Conservation (phyloP, 2,329 filamentous ascomycete species). For the Aulographum hederae region DNA sequence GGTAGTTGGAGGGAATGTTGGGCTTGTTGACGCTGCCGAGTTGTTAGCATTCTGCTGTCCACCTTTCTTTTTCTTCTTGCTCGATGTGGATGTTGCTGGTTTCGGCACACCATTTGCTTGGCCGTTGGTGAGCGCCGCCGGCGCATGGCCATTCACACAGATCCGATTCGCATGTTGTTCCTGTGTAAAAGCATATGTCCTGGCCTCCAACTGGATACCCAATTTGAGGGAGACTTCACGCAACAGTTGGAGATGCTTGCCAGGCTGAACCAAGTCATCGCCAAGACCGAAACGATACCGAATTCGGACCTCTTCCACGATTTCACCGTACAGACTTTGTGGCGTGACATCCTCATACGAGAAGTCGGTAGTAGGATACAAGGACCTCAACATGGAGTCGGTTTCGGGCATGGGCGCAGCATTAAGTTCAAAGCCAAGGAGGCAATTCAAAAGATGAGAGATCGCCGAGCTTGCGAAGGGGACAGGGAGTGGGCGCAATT, state of each 20-base stretch:
- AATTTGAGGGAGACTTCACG: conserved; percentile 80
- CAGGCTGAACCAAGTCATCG: conserved; percentile 44
- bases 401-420: conserved; percentile 59
- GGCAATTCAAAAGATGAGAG: conserved; percentile 81
- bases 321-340: conserved; percentile 46
- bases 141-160: conserved; percentile 17
- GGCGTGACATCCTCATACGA: conserved; percentile 66
- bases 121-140: conserved; percentile 6
- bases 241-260: conserved; percentile 67
- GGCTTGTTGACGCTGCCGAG: conserved; percentile 21
- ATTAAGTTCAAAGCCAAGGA: conserved; percentile 64
- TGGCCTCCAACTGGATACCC: conserved; percentile 71
- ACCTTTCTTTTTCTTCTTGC: conserved; percentile 42
- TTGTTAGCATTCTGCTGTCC: conserved; percentile 28
- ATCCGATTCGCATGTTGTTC: conserved; percentile 3
- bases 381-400: conserved; percentile 50
- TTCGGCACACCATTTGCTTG: conserved; percentile 3
- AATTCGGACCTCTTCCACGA: conserved; percentile 51
- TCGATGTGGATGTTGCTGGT: conserved; percentile 16
- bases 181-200: conserved; percentile 50
- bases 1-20: conserved; percentile 33
- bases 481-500: conserved; percentile 62
- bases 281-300: conserved; percentile 64
- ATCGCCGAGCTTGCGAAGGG: conserved; percentile 65
- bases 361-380: conserved; percentile 72